Evolutionary conservation across 169 alveolate species (phyloP), one percentile per base, ranked within the genome.

Genomic region (Babesia bovis): DNA sequence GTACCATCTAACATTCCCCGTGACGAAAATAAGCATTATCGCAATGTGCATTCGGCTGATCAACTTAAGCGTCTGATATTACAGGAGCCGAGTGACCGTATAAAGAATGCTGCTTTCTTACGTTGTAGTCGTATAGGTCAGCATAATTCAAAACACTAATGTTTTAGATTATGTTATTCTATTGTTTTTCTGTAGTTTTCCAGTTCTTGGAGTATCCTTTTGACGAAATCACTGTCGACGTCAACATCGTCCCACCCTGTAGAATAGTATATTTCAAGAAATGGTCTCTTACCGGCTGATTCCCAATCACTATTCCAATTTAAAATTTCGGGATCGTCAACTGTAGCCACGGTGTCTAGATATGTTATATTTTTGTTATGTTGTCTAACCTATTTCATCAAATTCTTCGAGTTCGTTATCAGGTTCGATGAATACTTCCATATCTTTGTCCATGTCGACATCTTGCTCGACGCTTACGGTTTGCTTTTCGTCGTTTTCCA

Each of bases 161-260:
- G 69, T 67, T 50, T n/a, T 32, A 13, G 45, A 51, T 67, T 36
- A 2, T 19, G 32, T 67, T 23, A 67, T 40, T 59, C 50, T 50
- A 56, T 42, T 21, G 83, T 19, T 49, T 70, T 67, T 38, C 66
- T 61, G 67, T 81, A 81, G 50, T 72, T 81, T 26, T 81, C 88
- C 56, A 81, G 59, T 47, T 81, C 88, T 36, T 81, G 83, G 51
- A 81, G 71, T 13, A 81, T 81, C 44, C 76, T 36, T 51, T 81
- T 71, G 25, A 81, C 84, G 53, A 81, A 81, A 50, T 81, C 84
- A 6, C 68, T 23, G 30, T 81, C 88, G 52, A 72, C 74, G 66
- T 81, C 88, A 42, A 70, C 88, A 42, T 81, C 88, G 65, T 81
- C 88, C 88, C 88, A 81, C n/a, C 88, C 88, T 70, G 66, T 47